Base-by-base conservation (phyloP, 1,284 basidiomycete species). In the Earliella scabrosa region DNA sequence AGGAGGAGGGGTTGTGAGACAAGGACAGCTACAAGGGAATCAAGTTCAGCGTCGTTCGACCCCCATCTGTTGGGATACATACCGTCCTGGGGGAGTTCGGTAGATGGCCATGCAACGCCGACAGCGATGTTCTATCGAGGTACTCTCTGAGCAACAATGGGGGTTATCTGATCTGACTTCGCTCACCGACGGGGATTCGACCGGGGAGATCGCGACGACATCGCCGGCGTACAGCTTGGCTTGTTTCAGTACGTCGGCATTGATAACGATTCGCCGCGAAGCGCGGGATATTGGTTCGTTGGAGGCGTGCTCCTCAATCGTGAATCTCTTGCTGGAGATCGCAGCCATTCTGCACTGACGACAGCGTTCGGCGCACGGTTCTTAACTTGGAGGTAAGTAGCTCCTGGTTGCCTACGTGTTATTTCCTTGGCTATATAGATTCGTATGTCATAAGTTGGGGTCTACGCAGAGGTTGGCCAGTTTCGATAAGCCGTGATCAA, bases 151-250 rank as follows among this genome's bases (percentile, higher is more conserved):
- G 44, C 52, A 56, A 38, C n/a, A 29, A 54, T 32, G 26, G 16
- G 36, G 32, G 39, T 35, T 20, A 9, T 36, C 45, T 11, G 40
- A 26, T 41, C 3, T 53, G 51, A 46, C 24, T 40, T 59, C 59
- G 49, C 65, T 68, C 56, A 65, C 63, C 27, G 52, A 55, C 10
- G 58, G 49, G 6, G 51, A 40, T 68, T 77, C 75, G 47, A 60
- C 71, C 34, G 71, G 74, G 35, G 75, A 74, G 65, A 93, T 66
- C 48, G 82, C 83, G 47, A 93, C 70, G 14, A 87, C 76, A 69
- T 93, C 90, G 14, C 90, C 90, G 27, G 90, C 87, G 51, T 77
- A 82, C 9, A 90, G 66, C 71, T 85, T 90, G 29, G 79, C 70
- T 26, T 76, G 68, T 66, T 87, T 90, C 45, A 93, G 71, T 41